Conservation (phyloP, 169 alveolate species). For the Perkinsus olseni region DNA sequence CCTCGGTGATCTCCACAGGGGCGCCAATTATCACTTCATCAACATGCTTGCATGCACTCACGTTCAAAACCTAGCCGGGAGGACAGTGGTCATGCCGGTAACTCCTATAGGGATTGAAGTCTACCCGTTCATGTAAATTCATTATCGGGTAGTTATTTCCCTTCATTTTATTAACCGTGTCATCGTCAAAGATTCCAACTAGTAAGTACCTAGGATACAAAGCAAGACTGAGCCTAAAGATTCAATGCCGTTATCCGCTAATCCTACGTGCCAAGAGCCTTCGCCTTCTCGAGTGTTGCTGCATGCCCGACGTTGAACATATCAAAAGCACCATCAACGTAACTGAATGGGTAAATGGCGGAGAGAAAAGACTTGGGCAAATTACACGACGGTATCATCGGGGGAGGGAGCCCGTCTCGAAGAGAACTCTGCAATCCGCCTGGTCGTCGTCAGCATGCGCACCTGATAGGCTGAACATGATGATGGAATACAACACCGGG, state of each 20-base stretch:
- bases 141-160: conserved; percentile 52
- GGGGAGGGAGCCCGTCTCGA: not conserved
- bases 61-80: not conserved
- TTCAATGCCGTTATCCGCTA: too few relatives aligned
- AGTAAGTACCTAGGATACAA: conserved; percentile 9
- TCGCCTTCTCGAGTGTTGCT: conserved; percentile 51
- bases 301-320: conserved; percentile 49
- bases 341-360: conserved; percentile 7
- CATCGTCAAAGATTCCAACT: conserved; percentile 63
- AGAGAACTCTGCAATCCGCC: conserved; percentile 51
- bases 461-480: not conserved
- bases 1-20: conserved; percentile 55
- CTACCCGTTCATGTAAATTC: conserved; percentile 54
- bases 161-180: conserved; percentile 36
- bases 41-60: conserved; percentile 37
- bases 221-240: not conserved
- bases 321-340: conserved; percentile 59
- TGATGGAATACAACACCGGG: not conserved
- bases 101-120: too few relatives aligned
- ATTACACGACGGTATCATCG: not conserved
- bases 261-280: conserved; percentile 46
- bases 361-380: not conserved
- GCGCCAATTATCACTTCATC: conserved; percentile 68
- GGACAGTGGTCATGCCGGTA: conserved; percentile 32
- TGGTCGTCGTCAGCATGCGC: conserved; percentile 47